phyloP scores from a whole-genome alignment of 2,329 filamentous ascomycete genomes.

The Beauveria pseudobassiana region DNA sequence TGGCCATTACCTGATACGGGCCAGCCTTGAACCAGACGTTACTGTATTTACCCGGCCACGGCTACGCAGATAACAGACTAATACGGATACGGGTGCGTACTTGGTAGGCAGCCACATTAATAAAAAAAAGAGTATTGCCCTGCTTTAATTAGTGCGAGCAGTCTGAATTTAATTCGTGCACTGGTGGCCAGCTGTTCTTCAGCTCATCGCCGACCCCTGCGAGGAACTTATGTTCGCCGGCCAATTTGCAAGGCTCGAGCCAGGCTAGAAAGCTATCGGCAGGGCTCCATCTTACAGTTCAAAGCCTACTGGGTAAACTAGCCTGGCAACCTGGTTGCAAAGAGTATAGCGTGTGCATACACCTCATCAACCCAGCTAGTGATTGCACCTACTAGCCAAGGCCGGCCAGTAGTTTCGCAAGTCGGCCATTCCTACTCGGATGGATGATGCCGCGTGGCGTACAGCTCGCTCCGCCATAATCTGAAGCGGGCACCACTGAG shows the following conservation, averaged over 20 bases:
- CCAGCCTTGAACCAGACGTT: not conserved
- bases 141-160: too few relatives aligned
- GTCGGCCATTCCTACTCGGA: conserved; percentile 1
- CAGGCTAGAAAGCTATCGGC: not conserved
- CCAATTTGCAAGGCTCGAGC: not conserved
- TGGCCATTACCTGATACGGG: not conserved
- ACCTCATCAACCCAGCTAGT: not conserved
- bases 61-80: too few relatives aligned
- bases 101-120: too few relatives aligned
- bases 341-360: not conserved
- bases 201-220: not conserved
- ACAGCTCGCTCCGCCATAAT: not conserved
- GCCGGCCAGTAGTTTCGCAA: not conserved
- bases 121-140: too few relatives aligned
- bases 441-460: conserved; percentile 8
- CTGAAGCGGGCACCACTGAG: conserved; percentile 7
- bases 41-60: too few relatives aligned
- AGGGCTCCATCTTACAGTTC: not conserved
- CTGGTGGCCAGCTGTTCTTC: too few relatives aligned
- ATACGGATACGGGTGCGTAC: too few relatives aligned
- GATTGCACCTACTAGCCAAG: too few relatives aligned
- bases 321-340: not conserved
- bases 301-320: not conserved
- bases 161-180: not conserved
- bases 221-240: not conserved